A percentile compares a stretch with the other conserved stretches of the same genome.
phyloP scores from a whole-genome alignment of 176 grass and related monocot species.

The Rhynchospora breviuscula region DNA sequence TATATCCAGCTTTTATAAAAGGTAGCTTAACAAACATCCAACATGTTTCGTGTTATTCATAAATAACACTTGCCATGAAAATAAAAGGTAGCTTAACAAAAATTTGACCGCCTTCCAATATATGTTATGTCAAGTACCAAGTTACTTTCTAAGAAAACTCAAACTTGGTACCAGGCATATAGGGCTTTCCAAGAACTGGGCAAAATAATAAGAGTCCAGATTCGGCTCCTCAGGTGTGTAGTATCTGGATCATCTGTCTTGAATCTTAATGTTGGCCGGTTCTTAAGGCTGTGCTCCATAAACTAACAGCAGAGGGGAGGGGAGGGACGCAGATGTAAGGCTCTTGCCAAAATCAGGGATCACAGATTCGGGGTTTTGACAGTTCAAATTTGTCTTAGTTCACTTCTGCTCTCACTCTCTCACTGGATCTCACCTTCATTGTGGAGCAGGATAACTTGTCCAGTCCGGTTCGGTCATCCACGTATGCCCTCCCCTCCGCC shows the following conservation, averaged over 20 bases:
- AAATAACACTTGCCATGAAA: background rate
- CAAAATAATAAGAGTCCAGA: background rate
- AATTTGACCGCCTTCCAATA: background rate
- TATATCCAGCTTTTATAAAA: background rate
- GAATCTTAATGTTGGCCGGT: background rate
- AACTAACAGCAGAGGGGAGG: too few species aligned
- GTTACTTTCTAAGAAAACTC: background rate
- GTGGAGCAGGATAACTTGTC: too few species aligned
- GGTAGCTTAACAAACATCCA: background rate
- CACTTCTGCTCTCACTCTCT: too few species aligned
- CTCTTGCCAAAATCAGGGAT: too few species aligned
- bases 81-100: background rate
- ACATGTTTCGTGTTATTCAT: background rate
- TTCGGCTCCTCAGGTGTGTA: background rate
- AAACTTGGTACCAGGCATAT: background rate
- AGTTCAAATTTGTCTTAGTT: too few species aligned
- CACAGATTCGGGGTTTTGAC: too few species aligned
- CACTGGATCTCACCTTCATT: too few species aligned
- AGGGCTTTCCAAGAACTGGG: background rate
- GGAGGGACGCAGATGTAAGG: too few species aligned
- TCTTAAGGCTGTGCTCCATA: too few species aligned
- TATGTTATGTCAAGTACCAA: background rate
- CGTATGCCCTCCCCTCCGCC: too few species aligned
- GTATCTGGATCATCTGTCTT: background rate
- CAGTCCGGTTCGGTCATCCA: too few species aligned